Percentiles rank a stretch among this genome's conserved stretches.
phyloP scores from a whole-genome alignment of 805 yeast genomes.

The Candida oleophila region DNA sequence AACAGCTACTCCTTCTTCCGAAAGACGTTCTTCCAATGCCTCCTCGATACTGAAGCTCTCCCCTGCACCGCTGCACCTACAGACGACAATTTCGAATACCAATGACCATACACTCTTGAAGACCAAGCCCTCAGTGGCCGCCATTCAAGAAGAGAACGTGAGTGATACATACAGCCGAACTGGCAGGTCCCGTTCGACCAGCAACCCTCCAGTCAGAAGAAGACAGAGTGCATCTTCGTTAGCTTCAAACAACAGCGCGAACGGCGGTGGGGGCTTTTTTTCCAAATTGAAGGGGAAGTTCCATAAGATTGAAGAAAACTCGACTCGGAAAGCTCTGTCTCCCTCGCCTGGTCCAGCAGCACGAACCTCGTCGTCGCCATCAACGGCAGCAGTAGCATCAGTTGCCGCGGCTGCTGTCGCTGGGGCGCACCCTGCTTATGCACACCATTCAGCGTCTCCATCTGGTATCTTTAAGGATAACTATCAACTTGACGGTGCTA shows the following conservation, averaged over 20 bases:
- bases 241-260: slow-evolving; percentile 11
- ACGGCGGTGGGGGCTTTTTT: slow-evolving; percentile 26
- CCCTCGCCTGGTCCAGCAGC: slow-evolving; percentile 5
- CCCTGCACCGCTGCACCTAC: slow-evolving; percentile 18
- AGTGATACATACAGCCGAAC: not conserved
- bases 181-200: slow-evolving; percentile 4
- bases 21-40: not conserved
- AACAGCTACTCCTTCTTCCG: not conserved
- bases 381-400: too few species aligned
- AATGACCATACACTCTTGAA: slow-evolving; percentile 28
- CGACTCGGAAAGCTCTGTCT: slow-evolving; percentile 6
- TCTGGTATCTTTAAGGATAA: slow-evolving; percentile 16
- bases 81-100: slow-evolving; percentile 29
- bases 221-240: slow-evolving; percentile 16
- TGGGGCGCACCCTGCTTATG: too few species aligned
- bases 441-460: too few species aligned
- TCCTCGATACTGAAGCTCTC: slow-evolving; percentile 4
- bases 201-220: slow-evolving; percentile 9
- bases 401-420: too few species aligned
- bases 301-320: slow-evolving; percentile 16
- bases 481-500: slow-evolving; percentile 10
- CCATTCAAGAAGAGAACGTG: slow-evolving; percentile 20
- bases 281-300: slow-evolving; percentile 37
- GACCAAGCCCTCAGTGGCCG: slow-evolving; percentile 32
- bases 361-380: too few species aligned